Percentiles rank a stretch among this genome's conserved stretches.
phyloP scores from a whole-genome alignment of 768 basidiomycete species.

The Auricularia heimuer region DNA sequence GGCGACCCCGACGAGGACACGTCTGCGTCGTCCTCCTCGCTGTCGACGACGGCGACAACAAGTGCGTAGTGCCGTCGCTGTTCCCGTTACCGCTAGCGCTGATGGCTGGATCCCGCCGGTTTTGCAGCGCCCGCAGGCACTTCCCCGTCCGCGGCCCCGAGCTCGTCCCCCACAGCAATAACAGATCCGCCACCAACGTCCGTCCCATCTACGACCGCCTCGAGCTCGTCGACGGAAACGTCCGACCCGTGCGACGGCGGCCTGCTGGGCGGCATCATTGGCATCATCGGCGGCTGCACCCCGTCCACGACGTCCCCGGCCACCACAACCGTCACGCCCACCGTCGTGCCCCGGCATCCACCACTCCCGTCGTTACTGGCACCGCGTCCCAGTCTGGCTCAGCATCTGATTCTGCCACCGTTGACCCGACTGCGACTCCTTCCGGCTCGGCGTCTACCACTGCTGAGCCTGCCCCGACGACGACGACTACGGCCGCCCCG shows the following conservation, averaged over 20 bases:
- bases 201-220: neutral
- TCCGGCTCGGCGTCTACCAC: slow-evolving; percentile 36
- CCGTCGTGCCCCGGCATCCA: slow-evolving; percentile 1
- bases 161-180: neutral
- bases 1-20: neutral
- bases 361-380: slow-evolving; percentile 1
- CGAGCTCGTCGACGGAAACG: slow-evolving; percentile 8
- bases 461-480: slow-evolving; percentile 30
- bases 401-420: neutral
- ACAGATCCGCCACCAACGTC: slow-evolving; percentile 6
- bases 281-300: neutral
- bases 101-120: neutral
- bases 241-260: neutral
- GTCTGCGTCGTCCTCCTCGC: slow-evolving; percentile 3
- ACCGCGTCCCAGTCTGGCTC: neutral
- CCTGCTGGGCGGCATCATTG: neutral
- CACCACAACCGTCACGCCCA: slow-evolving; percentile 2
- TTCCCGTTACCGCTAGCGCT: slow-evolving; percentile 2
- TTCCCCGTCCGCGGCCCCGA: neutral
- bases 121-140: neutral
- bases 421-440: slow-evolving; percentile 14
- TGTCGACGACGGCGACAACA: neutral
- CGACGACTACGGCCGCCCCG: slow-evolving; percentile 12
- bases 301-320: neutral
- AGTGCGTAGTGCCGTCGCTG: neutral